phyloP scores from a whole-genome alignment of 306 rosid genomes.

The Trichosanthes truncata region DNA sequence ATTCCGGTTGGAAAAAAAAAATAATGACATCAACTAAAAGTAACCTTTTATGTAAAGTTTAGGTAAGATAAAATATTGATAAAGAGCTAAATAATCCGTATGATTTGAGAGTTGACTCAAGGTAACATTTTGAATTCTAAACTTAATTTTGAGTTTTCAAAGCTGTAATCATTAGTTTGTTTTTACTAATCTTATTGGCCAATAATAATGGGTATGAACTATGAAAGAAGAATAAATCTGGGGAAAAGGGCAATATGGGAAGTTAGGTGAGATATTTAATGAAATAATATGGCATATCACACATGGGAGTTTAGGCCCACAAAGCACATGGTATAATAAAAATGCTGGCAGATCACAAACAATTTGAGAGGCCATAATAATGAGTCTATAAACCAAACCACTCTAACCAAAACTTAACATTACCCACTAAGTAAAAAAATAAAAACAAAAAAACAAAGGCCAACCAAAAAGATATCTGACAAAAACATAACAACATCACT shows the following conservation, averaged over 20 bases:
- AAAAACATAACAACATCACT: slow-evolving; percentile 44
- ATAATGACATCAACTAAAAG: no score
- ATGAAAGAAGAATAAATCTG: not conserved
- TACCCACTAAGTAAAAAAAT: not conserved
- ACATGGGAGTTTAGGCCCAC: not conserved
- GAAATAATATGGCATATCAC: not conserved
- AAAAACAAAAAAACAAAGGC: no score
- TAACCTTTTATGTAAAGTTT: no score
- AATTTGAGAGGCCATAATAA: not conserved
- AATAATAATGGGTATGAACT: not conserved
- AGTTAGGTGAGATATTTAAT: not conserved
- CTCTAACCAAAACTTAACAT: not conserved
- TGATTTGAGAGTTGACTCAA: no score
- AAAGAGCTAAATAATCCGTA: no score
- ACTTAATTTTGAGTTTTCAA: not conserved
- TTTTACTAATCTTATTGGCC: not conserved
- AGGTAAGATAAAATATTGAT: no score
- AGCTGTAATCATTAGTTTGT: not conserved
- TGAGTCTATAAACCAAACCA: not conserved
- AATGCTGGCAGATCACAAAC: slow-evolving; percentile 13
- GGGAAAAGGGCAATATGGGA: not conserved
- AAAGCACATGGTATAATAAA: slow-evolving; percentile 4
- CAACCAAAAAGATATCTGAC: not conserved
- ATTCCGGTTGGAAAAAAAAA: no score
- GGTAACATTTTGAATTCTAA: not conserved